Evolutionary conservation across 371 early-diverging fungal species (phyloP).

Genomic region (Apophysomyces variabilis): DNA sequence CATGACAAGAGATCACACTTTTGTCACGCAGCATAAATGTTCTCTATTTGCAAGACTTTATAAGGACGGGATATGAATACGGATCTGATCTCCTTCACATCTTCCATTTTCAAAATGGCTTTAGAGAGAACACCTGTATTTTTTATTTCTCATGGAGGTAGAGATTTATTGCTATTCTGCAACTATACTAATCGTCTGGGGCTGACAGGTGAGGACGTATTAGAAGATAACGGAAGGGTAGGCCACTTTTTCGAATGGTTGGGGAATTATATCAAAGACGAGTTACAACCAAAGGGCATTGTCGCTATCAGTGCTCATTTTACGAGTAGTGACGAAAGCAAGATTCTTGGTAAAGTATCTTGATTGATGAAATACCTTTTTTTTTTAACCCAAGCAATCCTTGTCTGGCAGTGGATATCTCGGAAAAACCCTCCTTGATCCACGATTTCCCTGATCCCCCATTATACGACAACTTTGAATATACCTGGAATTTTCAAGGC

Average conservation of each 20-base stretch:
- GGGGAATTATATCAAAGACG: conserved; percentile 45
- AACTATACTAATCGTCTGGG: too few species aligned
- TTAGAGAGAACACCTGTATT: too few species aligned
- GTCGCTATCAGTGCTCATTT: conserved; percentile 42
- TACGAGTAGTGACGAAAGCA: conserved; percentile 19
- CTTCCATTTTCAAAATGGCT: too few species aligned
- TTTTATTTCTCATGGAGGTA: too few species aligned
- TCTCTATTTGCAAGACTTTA: too few species aligned
- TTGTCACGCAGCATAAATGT: too few species aligned
- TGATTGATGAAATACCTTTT: too few species aligned
- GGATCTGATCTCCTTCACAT: too few species aligned
- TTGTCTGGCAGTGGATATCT: conserved; percentile 13
- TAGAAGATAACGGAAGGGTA: conserved; percentile 52
- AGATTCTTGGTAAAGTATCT: conserved; percentile 1
- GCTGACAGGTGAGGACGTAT: conserved; percentile 52
- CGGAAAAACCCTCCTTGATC: conserved; percentile 34
- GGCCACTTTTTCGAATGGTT: conserved; percentile 52
- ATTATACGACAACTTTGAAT: conserved; percentile 32
- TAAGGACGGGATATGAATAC: too few species aligned
- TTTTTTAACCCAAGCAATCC: too few species aligned
- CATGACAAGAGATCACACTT: too few species aligned
- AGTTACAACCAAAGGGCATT: conserved; percentile 34
- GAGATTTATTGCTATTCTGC: too few species aligned
- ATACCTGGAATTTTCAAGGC: conserved; percentile 43
- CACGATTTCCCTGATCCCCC: conserved; percentile 58